phyloP scores from a whole-genome alignment of 768 basidiomycete genomes.

The Podaxis sp. region DNA sequence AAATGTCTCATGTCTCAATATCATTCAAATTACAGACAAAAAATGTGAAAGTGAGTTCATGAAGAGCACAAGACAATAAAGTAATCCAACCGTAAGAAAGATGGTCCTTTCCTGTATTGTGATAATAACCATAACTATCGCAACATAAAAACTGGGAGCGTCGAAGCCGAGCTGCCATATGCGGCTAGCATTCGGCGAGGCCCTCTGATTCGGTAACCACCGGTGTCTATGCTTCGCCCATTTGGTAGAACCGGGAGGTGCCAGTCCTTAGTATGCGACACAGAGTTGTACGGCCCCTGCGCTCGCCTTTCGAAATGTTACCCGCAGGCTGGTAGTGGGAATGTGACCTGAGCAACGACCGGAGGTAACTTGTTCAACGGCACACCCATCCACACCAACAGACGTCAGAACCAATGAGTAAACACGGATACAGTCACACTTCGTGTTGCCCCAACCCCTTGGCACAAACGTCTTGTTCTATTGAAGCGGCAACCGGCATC shows the following conservation, averaged over 20 bases:
- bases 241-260: background rate
- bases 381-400: background rate
- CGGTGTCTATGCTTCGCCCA: background rate
- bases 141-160: background rate
- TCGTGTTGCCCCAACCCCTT: background rate
- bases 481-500: background rate
- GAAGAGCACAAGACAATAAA: too few relatives aligned
- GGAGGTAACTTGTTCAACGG: background rate
- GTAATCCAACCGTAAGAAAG: background rate
- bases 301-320: too few relatives aligned
- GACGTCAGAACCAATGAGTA: background rate
- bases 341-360: background rate
- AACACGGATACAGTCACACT: background rate
- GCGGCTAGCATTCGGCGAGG: background rate
- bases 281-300: background rate
- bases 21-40: background rate
- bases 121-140: background rate
- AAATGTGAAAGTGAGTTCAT: background rate
- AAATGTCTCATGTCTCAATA: too few relatives aligned
- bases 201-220: background rate
- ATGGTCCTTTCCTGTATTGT: background rate
- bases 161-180: background rate
- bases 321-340: background rate
- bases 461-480: background rate
- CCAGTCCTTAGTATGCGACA: background rate